Percentiles rank a stretch among this genome's conserved stretches.
These are phyloP conservation scores for Penicillium paneum DNA, from an alignment of 2,329 filamentous ascomycete genomes.

Conservation along the genomic window DNA sequence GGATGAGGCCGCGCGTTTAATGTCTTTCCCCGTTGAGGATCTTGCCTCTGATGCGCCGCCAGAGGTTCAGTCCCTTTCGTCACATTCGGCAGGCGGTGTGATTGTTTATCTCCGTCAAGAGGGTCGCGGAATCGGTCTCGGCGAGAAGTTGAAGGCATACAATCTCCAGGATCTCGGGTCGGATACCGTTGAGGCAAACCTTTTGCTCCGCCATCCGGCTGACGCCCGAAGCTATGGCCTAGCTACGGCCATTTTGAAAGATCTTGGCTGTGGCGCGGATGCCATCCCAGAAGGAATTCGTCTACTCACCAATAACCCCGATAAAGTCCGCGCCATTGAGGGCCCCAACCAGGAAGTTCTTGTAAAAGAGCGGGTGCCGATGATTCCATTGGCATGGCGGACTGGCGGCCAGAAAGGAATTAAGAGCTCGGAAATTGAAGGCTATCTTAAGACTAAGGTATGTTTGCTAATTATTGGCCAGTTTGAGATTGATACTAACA, in stretches of 20 bases:
- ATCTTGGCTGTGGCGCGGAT: conserved; percentile 70
- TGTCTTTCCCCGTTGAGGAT: conserved; percentile 63
- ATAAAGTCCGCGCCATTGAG: conserved; percentile 92
- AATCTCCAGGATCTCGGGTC: conserved; percentile 94
- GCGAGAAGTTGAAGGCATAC: conserved; percentile 96
- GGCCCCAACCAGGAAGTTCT: conserved; percentile 83
- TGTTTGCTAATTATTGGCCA: conserved; percentile 29
- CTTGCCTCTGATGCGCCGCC: conserved; percentile 28
- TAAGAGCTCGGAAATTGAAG: conserved; percentile 82
- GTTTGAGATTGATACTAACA: neutral
- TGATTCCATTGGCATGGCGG: conserved; percentile 94
- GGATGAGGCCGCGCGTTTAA: conserved; percentile 90
- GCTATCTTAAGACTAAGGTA: conserved; percentile 93
- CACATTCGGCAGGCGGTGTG: conserved; percentile 68
- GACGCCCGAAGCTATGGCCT: conserved; percentile 93
- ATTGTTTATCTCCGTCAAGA: conserved; percentile 96
- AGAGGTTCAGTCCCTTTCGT: conserved; percentile 36
- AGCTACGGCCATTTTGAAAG: conserved; percentile 90
- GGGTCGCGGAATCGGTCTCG: conserved; percentile 88
- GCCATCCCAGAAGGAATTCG: conserved; percentile 61
- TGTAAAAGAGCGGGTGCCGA: conserved; percentile 85
- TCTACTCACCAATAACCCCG: conserved; percentile 92
- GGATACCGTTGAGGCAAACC: conserved; percentile 96
- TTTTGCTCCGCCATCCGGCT: conserved; percentile 84
- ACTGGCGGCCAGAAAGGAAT: conserved; percentile 74